Evolutionary conservation across 1,284 basidiomycete species (phyloP), one percentile per base, ranked within the genome.

Genomic region (Pascua guehoae): DNA sequence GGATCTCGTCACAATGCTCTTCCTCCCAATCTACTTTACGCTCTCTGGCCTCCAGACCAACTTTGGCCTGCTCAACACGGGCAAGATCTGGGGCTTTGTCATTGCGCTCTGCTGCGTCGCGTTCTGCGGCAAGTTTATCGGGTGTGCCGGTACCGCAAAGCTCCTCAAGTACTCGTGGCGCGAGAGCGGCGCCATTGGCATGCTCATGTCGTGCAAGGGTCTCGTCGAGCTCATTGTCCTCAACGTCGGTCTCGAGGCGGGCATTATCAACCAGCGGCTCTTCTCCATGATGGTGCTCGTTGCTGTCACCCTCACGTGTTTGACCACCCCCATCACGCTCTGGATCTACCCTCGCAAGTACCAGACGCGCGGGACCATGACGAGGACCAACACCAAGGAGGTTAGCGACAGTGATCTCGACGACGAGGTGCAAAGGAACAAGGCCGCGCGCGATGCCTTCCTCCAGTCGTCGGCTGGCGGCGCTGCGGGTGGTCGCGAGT

Each of bases 141-240:
- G 86, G 0, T 92, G 88, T 64, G 85, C 82, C 2, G 71, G 77
- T 2, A 81, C 86, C 0, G 90, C 91, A 4, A 82, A 80, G 63
- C 59, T 81, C 0, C 81, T 80, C 48, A 88, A 88, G 2, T 93
- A 91, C 78, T 85, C 81, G 49, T 80, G 81, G 77, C 82, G 93
- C 52, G 92, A 95, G 75, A 82, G 87, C 11, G 86, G 86, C 17
- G 91, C 92, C 1, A 87, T 95, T 55, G 93, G 93, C 8, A 85
- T 88, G 52, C 79, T 97, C 56, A 95, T 97, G 92, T 87, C 86
- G 71, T 96, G 91, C 80, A 96, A 96, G 79, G 91, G 87, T 52
- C 81, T 81, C 14, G 88, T 90, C 14, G 89, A 92, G 74, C 83
- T 95, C 47, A 94, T 96, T 63, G 93, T 95, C 11, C 85, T 96